Conservation (phyloP, 495 filamentous ascomycete species). For the Podospora conica region DNA sequence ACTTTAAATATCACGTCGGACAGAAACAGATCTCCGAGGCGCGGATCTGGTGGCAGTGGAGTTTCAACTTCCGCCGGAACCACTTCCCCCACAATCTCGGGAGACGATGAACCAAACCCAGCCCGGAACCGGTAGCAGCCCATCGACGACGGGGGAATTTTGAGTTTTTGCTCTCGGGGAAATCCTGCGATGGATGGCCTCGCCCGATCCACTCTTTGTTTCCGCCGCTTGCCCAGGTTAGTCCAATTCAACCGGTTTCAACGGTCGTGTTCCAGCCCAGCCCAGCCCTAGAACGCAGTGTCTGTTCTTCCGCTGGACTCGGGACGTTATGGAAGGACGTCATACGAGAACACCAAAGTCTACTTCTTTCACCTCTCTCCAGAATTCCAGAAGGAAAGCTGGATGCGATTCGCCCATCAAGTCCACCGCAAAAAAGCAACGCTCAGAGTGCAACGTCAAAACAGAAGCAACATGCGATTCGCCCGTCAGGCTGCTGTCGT, state of each 20-base stretch:
- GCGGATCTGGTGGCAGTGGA: background rate
- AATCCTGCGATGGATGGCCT: background rate
- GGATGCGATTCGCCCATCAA: background rate
- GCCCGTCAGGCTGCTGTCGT: background rate
- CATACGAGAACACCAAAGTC: background rate
- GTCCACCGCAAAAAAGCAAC: background rate
- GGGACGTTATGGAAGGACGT: background rate
- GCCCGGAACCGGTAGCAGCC: background rate
- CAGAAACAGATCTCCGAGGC: background rate
- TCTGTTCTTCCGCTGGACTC: background rate
- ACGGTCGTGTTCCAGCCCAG: background rate
- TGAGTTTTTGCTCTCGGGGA: background rate
- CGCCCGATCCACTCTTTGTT: conserved; percentile 1
- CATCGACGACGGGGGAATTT: background rate
- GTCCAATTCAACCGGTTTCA: background rate
- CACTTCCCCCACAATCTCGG: background rate
- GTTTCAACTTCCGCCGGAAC: background rate
- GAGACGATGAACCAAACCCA: background rate
- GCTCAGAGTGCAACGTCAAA: background rate
- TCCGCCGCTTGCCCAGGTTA: background rate
- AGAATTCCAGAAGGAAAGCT: background rate
- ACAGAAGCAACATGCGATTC: background rate
- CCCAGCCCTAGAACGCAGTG: background rate
- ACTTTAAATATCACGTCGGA: background rate
- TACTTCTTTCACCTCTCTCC: background rate